A percentile compares a stretch with the other conserved stretches of the same genome.
Evolutionary conservation across 805 yeast genomes (phyloP).

Genomic region (Saccharomycopsis vini): DNA sequence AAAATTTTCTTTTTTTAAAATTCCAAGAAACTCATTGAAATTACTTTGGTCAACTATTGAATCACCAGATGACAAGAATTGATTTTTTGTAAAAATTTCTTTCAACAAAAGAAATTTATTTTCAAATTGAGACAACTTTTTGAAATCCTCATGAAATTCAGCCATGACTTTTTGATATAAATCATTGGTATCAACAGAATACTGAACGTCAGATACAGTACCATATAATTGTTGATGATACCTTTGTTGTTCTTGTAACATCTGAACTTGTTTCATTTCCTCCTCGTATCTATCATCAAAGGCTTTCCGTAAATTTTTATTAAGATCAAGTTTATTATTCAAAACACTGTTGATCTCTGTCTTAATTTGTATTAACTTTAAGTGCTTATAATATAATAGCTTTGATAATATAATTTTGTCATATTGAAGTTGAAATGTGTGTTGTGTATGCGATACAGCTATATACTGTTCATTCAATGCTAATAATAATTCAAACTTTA

Average conservation of each 20-base stretch:
- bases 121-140: constrained; percentile 28
- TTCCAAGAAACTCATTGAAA: constrained; percentile 7
- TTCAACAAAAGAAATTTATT: constrained; percentile 24
- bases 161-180: constrained; percentile 45
- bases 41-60: background rate
- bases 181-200: constrained; percentile 42
- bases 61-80: constrained; percentile 6
- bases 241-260: constrained; percentile 5
- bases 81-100: constrained; percentile 10
- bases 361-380: constrained; percentile 18
- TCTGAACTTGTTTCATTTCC: constrained; percentile 5
- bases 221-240: constrained; percentile 8
- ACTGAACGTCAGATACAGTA: constrained; percentile 1
- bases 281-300: constrained; percentile 9
- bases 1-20: constrained; percentile 5
- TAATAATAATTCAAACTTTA: constrained; percentile 16
- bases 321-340: constrained; percentile 5
- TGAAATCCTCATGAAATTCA: constrained; percentile 29
- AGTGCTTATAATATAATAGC: constrained; percentile 13
- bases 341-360: constrained; percentile 11
- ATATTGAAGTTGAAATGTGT: constrained; percentile 1
- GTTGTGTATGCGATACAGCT: constrained; percentile 9
- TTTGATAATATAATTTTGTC: constrained; percentile 5
- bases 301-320: constrained; percentile 9
- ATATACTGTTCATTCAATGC: constrained; percentile 19